These are phyloP conservation scores for Aspergillus viridinutans DNA, from an alignment of 2,329 filamentous ascomycete genomes.

Conservation along the genomic window DNA sequence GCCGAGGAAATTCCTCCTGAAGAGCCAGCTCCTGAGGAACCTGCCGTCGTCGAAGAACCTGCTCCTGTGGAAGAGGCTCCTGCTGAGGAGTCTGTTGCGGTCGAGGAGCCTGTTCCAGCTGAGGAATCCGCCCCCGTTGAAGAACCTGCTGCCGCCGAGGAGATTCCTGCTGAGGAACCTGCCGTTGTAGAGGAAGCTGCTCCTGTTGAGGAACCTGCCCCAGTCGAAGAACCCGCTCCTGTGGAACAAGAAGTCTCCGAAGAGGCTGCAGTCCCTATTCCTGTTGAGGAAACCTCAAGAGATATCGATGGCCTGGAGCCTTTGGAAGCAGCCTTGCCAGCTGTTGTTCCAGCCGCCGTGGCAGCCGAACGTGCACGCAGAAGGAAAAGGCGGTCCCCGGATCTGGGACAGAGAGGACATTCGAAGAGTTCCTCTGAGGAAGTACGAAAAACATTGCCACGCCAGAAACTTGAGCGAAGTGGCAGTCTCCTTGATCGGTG, in stretches of 20 bases:
- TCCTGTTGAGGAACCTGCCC: background rate
- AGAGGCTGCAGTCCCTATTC: background rate
- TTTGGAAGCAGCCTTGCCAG: slow-evolving; percentile 3
- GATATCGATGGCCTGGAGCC: slow-evolving; percentile 8
- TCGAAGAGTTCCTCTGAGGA: slow-evolving; percentile 36
- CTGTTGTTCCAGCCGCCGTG: slow-evolving; percentile 4
- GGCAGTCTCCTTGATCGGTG: slow-evolving; percentile 29
- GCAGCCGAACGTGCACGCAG: slow-evolving; percentile 17
- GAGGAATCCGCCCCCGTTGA: slow-evolving; percentile 10
- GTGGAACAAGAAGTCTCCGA: slow-evolving; percentile 6
- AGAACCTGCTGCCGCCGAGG: background rate
- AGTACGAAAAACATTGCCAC: slow-evolving; percentile 24
- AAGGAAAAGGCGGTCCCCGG: slow-evolving; percentile 30
- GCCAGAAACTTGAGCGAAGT: slow-evolving; percentile 31
- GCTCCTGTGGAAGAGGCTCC: background rate
- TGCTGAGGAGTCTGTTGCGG: slow-evolving; percentile 6
- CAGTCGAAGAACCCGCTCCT: slow-evolving; percentile 5
- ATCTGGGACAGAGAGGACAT: slow-evolving; percentile 28
- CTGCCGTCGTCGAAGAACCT: slow-evolving; percentile 1
- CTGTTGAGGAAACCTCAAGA: slow-evolving; percentile 1
- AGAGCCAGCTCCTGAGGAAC: slow-evolving; percentile 12
- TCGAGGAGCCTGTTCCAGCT: slow-evolving; percentile 6
- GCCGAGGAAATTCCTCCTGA: slow-evolving; percentile 9
- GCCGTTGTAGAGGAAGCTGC: background rate
- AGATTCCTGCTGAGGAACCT: background rate